A percentile compares a stretch with the other conserved stretches of the same genome.
Conservation (phyloP, 176 grass and related monocot genomes). For the Pharus latifolius region DNA sequence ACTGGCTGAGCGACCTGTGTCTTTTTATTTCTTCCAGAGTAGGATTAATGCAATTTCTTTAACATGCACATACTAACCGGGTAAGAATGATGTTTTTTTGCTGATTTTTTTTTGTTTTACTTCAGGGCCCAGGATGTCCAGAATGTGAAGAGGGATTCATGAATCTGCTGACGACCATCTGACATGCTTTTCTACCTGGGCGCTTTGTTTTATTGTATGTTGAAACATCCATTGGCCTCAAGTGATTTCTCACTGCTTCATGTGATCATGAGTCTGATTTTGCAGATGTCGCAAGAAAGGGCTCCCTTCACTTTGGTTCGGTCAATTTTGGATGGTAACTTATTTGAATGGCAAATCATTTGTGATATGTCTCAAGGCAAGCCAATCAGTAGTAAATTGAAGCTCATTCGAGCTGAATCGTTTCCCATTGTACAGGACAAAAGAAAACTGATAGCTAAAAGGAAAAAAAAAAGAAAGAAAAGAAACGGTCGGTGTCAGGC, state of each 20-base stretch:
- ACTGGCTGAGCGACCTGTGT: neutral
- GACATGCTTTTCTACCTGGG: conserved; percentile 22
- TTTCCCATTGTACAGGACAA: conserved; percentile 36
- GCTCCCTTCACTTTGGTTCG: neutral
- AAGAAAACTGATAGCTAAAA: neutral
- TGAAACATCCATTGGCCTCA: neutral
- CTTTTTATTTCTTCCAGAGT: neutral
- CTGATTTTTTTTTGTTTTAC: conserved; percentile 4
- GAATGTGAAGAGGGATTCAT: conserved; percentile 20
- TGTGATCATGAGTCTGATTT: conserved; percentile 5
- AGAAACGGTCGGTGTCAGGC: neutral
- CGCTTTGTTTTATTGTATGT: conserved; percentile 2
- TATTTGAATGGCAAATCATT: conserved; percentile 11
- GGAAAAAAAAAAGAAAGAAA: neutral
- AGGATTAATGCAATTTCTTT: neutral
- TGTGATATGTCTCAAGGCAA: neutral
- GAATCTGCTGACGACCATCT: conserved; percentile 21
- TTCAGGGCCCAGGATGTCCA: conserved; percentile 29
- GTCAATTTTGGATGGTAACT: neutral
- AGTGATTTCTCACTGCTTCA: neutral
- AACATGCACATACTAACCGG: neutral
- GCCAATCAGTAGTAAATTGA: conserved; percentile 4
- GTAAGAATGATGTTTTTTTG: conserved; percentile 7
- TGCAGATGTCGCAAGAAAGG: conserved; percentile 2
- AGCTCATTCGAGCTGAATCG: conserved; percentile 16